A percentile compares a stretch with the other conserved stretches of the same genome.
phyloP scores from a whole-genome alignment of 1,284 basidiomycete genomes.

The Sanguinoderma infundibulare region DNA sequence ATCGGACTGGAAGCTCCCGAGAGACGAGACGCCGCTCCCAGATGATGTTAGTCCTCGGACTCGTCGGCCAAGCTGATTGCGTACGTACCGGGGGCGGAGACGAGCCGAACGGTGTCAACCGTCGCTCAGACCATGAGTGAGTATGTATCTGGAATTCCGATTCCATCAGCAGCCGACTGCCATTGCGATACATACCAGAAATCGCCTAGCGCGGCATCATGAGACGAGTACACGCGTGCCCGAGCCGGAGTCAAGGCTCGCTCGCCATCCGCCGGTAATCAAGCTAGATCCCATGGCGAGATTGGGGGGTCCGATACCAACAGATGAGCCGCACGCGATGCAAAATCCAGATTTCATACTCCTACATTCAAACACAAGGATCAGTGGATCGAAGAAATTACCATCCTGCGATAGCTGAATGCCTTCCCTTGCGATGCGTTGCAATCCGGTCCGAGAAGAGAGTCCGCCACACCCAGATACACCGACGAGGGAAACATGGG shows the following conservation, averaged over 20 bases:
- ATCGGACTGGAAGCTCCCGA: too few relatives aligned
- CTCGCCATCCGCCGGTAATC: constrained; percentile 3
- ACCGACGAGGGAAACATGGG: background rate
- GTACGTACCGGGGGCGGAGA: too few relatives aligned
- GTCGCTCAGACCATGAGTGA: background rate
- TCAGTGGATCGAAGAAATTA: too few relatives aligned
- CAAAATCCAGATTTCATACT: too few relatives aligned
- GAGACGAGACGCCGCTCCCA: too few relatives aligned
- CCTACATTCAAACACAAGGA: too few relatives aligned
- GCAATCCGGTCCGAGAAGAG: too few relatives aligned
- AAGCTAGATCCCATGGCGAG: constrained; percentile 1
- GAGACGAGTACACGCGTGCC: background rate
- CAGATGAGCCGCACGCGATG: background rate
- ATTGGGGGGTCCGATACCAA: background rate
- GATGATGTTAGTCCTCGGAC: too few relatives aligned
- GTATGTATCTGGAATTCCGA: background rate
- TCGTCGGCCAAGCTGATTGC: background rate
- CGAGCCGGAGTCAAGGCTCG: background rate
- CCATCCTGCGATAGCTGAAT: too few relatives aligned
- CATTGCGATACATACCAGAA: background rate
- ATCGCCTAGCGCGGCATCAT: background rate
- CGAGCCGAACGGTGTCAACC: too few relatives aligned
- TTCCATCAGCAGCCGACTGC: background rate
- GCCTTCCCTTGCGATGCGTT: too few relatives aligned
- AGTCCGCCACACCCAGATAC: too few relatives aligned